Evolutionary conservation across 192 early-diverging fungal genomes (phyloP).

Genomic region (Radiomyces spectabilis): DNA sequence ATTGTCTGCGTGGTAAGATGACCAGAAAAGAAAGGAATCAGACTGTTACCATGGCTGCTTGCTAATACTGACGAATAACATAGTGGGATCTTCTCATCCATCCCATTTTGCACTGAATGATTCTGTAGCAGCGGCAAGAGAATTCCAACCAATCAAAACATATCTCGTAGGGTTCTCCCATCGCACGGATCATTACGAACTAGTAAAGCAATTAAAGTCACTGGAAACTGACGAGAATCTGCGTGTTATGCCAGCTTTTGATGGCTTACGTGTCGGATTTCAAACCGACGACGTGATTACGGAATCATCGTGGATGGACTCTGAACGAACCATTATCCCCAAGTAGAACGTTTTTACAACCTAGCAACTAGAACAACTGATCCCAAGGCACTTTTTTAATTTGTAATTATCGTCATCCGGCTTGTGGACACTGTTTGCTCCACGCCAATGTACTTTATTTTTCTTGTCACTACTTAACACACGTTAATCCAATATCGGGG

Average conservation of each 20-base stretch:
- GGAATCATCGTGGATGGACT: slow-evolving; percentile 25
- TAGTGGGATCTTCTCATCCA: slow-evolving; percentile 44
- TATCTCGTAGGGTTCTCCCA: slow-evolving; percentile 76
- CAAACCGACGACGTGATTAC: not conserved
- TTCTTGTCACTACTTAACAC: too few relatives aligned
- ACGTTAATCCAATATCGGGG: too few relatives aligned
- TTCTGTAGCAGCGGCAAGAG: slow-evolving; percentile 49
- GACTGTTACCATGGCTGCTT: not conserved
- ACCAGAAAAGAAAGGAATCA: not conserved
- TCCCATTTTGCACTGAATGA: slow-evolving; percentile 74
- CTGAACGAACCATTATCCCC: too few relatives aligned
- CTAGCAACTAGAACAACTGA: too few relatives aligned
- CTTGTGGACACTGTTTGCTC: too few relatives aligned
- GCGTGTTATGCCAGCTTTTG: slow-evolving; percentile 61
- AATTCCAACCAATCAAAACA: slow-evolving; percentile 41
- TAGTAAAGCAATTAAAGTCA: slow-evolving; percentile 43
- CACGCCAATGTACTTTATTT: too few relatives aligned
- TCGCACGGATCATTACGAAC: slow-evolving; percentile 56
- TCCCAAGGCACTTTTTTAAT: too few relatives aligned
- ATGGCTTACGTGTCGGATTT: slow-evolving; percentile 56
- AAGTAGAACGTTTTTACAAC: too few relatives aligned
- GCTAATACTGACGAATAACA: not conserved
- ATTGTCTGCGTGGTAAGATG: slow-evolving; percentile 56
- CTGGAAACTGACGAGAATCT: slow-evolving; percentile 43
- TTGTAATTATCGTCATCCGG: too few relatives aligned